Evolutionary conservation across 225 moss, liverwort and hornwort genomes (phyloP), one percentile per base, ranked within the genome.

Genomic region (Pleurozium schreberi): DNA sequence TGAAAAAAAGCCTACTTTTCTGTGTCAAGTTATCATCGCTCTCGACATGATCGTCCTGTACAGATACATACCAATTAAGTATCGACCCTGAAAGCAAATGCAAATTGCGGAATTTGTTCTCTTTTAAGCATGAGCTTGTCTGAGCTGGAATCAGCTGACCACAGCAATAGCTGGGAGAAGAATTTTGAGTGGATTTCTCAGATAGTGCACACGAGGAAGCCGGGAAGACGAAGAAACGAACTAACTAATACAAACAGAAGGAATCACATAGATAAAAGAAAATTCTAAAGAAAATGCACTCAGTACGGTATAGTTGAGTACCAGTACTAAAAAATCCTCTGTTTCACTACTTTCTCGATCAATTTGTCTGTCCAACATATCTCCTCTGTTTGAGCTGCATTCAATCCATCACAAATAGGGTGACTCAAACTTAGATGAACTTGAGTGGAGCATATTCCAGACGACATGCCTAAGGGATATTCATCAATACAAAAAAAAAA

Each of bases 321-420:
- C 99, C 99, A 99, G 69, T 63, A 99, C 93, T 78, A 99, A 50
- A 76, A 99, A 96, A 89, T 99, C 99, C 27, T 93, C 93, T 76
- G 91, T 93, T 86, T 95, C 95, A 53, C 75, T 94, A 50, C 87
- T 93, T 92, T 99, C 99, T 78, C 88, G 90, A 92, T 99, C 96
- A 90, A 99, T 96, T 88, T 95, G 93, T 80, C 95, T 93, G 91
- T 99, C 99, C 90, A 96, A 95, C 93, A 96, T 96, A 91, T 99
- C 99, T 84, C 99, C 99, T 93, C 92, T 95, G 81, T 99, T 99
- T 67, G 99, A 95, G 91, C 99, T 99, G 96, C 93, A 92, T 80
- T 52, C 71, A 88, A 90, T 62, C 84, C 68, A 77, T 33, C 33
- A 71, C 75, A 76, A 68, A 61, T 34, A 73, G 27, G 65, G 52